Conservation (phyloP, 2,329 filamentous ascomycete species). For the Colletotrichum musae region DNA sequence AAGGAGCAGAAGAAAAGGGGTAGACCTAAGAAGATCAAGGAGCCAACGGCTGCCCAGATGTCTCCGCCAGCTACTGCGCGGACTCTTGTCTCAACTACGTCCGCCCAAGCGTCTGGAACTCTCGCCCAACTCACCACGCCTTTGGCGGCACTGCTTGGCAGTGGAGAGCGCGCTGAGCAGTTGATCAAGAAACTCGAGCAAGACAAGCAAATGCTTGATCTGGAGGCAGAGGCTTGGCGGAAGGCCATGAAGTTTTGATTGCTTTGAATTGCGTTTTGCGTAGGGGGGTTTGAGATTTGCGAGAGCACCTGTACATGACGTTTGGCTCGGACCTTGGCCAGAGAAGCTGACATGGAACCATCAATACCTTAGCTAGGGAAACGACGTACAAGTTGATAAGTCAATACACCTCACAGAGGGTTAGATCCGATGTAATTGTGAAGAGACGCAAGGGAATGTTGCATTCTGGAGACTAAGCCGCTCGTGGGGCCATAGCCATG, state of each 20-base stretch:
- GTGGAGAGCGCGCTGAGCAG: background rate
- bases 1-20: conserved; percentile 25
- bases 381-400: too few species aligned
- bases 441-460: too few species aligned
- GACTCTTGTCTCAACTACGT: background rate
- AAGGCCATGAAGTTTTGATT: conserved; percentile 18
- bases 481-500: conserved; percentile 8
- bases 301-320: background rate
- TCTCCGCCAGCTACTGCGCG: background rate
- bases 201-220: conserved; percentile 14
- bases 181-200: conserved; percentile 17
- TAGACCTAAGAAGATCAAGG: conserved; percentile 21
- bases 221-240: conserved; percentile 37
- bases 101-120: conserved; percentile 1
- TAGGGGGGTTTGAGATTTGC: background rate
- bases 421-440: too few species aligned
- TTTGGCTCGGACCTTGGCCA: background rate
- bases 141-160: conserved; percentile 3
- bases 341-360: too few species aligned
- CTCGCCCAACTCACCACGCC: conserved; percentile 16
- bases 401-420: too few species aligned
- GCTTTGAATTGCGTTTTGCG: background rate
- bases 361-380: too few species aligned
- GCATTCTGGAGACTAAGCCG: background rate
- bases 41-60: background rate